Conservation (phyloP, 2,329 filamentous ascomycete genomes). For the Colletotrichum lini region DNA sequence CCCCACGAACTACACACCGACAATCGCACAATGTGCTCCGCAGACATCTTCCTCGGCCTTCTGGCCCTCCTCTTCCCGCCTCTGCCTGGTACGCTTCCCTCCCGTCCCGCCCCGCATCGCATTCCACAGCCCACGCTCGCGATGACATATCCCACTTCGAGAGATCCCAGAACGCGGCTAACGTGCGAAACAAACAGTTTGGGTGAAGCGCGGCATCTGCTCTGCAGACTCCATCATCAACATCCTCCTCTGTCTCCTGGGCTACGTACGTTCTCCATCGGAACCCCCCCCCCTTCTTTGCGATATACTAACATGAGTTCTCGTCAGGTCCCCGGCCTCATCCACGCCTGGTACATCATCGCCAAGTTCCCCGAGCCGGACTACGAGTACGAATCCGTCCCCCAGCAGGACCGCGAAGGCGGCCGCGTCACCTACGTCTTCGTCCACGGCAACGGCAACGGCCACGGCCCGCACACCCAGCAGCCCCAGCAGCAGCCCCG, state of each 20-base stretch:
- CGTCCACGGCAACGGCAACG: slow-evolving; percentile 66
- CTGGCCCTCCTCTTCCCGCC: slow-evolving; percentile 77
- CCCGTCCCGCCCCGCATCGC: neutral
- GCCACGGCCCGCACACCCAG: slow-evolving; percentile 48
- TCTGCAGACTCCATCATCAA: slow-evolving; percentile 95
- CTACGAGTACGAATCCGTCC: slow-evolving; percentile 77
- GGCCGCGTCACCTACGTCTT: slow-evolving; percentile 84
- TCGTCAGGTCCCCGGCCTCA: slow-evolving; percentile 81
- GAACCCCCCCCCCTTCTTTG: slow-evolving; percentile 46
- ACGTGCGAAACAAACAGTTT: slow-evolving; percentile 71
- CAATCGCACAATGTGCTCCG: slow-evolving; percentile 65
- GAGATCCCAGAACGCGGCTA: neutral
- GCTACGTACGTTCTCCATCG: slow-evolving; percentile 64
- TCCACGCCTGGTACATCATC: slow-evolving; percentile 99
- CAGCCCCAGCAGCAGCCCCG: slow-evolving; percentile 51
- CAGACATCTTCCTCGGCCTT: slow-evolving; percentile 75
- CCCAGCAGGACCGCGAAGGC: slow-evolving; percentile 66
- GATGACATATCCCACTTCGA: neutral
- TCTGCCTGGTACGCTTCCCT: slow-evolving; percentile 69
- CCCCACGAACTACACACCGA: neutral
- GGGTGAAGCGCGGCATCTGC: slow-evolving; percentile 97
- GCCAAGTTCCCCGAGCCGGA: slow-evolving; percentile 85
- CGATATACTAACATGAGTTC: slow-evolving; percentile 36
- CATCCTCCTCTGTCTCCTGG: slow-evolving; percentile 86
- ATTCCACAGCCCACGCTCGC: neutral